Base-by-base conservation (phyloP, 805 yeast genomes). In the Suhomyces xylopsoci region DNA sequence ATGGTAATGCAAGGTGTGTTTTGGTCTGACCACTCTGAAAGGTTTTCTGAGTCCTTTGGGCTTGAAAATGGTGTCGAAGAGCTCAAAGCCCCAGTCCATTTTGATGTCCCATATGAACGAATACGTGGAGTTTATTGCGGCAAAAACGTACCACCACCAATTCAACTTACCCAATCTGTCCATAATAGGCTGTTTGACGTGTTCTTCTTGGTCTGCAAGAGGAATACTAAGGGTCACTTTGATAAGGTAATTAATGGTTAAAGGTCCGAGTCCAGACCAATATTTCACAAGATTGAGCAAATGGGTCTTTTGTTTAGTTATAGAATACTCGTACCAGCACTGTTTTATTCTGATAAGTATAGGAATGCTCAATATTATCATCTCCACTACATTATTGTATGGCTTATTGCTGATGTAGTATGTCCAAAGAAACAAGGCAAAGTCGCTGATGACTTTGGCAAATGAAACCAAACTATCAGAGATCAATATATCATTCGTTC, bases 41-140 rank as follows among this genome's bases (percentile, higher is more conserved):
- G 25, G 25, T 20, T 26, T 40, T 12, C n/a, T 17, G 15, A 17
- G 19, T 12, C 41, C 48, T 14, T 6, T 24, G 7, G 46, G 15
- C 10, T 57, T 49, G 38, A 67, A 62, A 14, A 70, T 38, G 3
- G 54, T 55, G 45, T 74, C 75, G 60, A 87, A 74, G 7, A 87
- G 61, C 9, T 80, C 79, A 47, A 90, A 75, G 44, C 84, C 83
- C 99, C 99, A 94, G 71, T 94, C 99, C 79, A 83, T 82, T 48
- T 80, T 79, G 10, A 93, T 68, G 67, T 94, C 99, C 99, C 99
- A 94, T 51, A 82, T 71, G 55, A 90, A 88, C 14, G 96, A 81
- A 66, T 88, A 94, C 0, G 82, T 61, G 0, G 98, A 87, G 64
- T 88, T 90, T 41, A 88, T 61, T 1, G 85, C 62, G 3, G 77